A percentile compares a stretch with the other conserved stretches of the same genome.
Evolutionary conservation across 495 filamentous ascomycete species (phyloP).

Genomic region (Tuber melanosporum): DNA sequence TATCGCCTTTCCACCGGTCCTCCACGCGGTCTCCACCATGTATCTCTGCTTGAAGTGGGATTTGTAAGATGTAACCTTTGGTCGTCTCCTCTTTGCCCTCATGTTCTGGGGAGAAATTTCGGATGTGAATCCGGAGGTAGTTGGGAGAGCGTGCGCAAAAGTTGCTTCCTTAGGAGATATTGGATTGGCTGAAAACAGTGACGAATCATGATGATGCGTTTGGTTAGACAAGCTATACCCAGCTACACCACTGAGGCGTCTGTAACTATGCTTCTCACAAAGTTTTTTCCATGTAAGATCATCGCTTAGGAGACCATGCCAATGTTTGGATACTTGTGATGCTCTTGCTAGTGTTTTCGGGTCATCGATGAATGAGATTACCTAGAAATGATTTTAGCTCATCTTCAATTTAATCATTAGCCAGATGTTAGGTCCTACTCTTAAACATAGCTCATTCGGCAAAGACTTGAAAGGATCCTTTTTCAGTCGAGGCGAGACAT

Average conservation of each 20-base stretch:
- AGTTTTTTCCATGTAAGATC: conserved; percentile 97
- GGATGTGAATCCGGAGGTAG: conserved; percentile 37
- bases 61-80: conserved; percentile 60
- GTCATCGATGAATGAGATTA: conserved; percentile 90
- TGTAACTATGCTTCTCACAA: conserved; percentile 86
- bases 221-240: conserved; percentile 13
- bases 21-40: conserved; percentile 95
- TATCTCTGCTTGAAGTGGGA: conserved; percentile 97
- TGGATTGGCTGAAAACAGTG: conserved; percentile 32
- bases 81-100: conserved; percentile 33
- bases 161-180: conserved; percentile 37
- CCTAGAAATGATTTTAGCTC: conserved; percentile 47
- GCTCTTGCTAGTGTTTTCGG: conserved; percentile 84
- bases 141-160: conserved; percentile 28
- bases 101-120: conserved; percentile 40
- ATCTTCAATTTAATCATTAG: conserved; percentile 12
- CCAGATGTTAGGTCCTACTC: conserved; percentile 51
- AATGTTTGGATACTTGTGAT: conserved; percentile 85
- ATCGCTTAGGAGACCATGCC: conserved; percentile 87
- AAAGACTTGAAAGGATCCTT: conserved; percentile 89
- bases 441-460: conserved; percentile 84
- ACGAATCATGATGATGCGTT: conserved; percentile 34
- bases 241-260: conserved; percentile 47
- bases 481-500: conserved; percentile 83
- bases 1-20: conserved; percentile 72